Conservation (phyloP, 2,329 filamentous ascomycete genomes). For the Aspergillus sp. region DNA sequence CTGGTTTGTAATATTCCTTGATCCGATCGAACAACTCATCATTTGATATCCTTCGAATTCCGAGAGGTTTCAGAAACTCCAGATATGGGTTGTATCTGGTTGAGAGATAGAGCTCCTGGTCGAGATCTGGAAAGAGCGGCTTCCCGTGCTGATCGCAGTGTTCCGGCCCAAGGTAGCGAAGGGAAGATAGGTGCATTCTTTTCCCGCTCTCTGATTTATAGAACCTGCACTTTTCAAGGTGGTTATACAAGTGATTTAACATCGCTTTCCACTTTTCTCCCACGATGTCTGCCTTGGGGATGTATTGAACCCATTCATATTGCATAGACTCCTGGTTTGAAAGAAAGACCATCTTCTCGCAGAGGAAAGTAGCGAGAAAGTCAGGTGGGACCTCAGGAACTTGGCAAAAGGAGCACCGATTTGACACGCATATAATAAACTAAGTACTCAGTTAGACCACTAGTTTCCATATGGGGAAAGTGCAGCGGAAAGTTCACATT, state of each 20-base stretch:
- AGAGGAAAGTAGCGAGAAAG: neutral
- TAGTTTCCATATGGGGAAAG: no score
- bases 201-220: slow-evolving; percentile 1
- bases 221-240: neutral
- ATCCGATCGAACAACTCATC: slow-evolving; percentile 2
- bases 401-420: no score
- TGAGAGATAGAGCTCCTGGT: slow-evolving; percentile 6
- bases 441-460: no score
- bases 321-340: neutral
- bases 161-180: slow-evolving; percentile 1
- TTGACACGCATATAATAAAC: no score
- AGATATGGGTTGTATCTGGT: slow-evolving; percentile 2
- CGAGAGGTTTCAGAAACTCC: neutral
- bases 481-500: no score
- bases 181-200: neutral
- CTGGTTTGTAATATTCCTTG: neutral
- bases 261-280: neutral
- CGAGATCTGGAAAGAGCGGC: neutral
- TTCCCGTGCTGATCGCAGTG: neutral
- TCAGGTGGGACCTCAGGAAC: no score
- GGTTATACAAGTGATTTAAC: neutral
- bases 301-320: slow-evolving; percentile 1
- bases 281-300: neutral
- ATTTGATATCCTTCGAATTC: slow-evolving; percentile 1
- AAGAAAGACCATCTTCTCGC: neutral